Evolutionary conservation across 257 asterid species (phyloP).

Genomic region (Linaria vulgaris): DNA sequence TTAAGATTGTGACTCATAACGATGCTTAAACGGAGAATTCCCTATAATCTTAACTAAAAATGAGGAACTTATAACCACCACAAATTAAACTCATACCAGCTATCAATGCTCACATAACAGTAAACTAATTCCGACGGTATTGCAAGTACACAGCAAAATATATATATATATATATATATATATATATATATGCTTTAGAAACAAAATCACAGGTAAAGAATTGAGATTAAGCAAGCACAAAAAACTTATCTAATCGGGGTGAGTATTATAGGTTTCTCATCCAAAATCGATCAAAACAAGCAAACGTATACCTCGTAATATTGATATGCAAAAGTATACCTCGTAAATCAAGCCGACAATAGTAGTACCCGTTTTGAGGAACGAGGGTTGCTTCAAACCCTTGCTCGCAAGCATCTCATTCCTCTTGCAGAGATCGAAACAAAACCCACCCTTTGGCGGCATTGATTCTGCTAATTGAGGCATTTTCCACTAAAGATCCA

Average conservation of each 20-base stretch:
- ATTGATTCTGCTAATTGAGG: constrained; percentile 31
- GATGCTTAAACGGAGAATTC: no score
- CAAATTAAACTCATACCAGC: no score
- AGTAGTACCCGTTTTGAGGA: constrained; percentile 91
- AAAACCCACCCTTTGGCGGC: constrained; percentile 63
- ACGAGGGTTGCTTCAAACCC: constrained; percentile 65
- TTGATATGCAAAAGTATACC: constrained; percentile 33
- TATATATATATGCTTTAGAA: no score
- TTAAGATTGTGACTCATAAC: no score
- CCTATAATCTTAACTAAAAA: no score
- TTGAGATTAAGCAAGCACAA: background rate
- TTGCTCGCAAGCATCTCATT: constrained; percentile 74
- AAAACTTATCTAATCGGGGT: no score
- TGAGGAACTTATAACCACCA: no score
- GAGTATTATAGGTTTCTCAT: background rate
- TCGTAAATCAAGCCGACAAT: constrained; percentile 80
- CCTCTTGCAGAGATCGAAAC: constrained; percentile 81
- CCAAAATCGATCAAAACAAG: background rate
- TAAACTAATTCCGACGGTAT: no score
- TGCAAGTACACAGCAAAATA: no score
- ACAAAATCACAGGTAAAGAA: background rate
- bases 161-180: no score
- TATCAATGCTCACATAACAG: no score
- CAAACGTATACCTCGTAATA: background rate
- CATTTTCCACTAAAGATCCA: constrained; percentile 20